Evolutionary conservation across 2,329 filamentous ascomycete species (phyloP).

Genomic region (Paracamarosporium sp.): DNA sequence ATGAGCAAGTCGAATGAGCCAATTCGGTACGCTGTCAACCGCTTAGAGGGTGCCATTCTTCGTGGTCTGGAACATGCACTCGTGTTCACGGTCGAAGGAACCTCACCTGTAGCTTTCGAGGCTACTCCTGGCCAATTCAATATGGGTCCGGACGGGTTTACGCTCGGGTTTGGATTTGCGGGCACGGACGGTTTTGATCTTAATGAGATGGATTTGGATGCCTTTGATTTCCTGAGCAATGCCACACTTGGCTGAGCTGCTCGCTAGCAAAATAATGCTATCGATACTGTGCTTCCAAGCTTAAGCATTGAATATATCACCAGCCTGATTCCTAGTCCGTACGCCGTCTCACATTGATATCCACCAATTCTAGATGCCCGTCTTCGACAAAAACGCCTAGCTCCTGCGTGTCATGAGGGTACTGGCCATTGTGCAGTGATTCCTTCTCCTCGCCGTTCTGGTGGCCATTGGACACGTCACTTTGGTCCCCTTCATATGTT

Average conservation of each 20-base stretch:
- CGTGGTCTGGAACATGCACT: slow-evolving; percentile 48
- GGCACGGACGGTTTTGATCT: not conserved
- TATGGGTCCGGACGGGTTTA: not conserved
- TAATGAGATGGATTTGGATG: not conserved
- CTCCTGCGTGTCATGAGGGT: slow-evolving; percentile 5
- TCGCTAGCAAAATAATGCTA: not conserved
- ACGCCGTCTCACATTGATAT: not conserved
- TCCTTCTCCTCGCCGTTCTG: no score
- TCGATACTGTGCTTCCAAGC: not conserved
- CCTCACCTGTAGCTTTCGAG: not conserved
- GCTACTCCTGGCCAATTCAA: slow-evolving; percentile 1
- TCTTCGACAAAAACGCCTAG: slow-evolving; percentile 19
- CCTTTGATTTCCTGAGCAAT: slow-evolving; percentile 5
- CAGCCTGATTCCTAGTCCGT: not conserved
- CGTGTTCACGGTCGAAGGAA: slow-evolving; percentile 40
- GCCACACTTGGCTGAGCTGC: not conserved
- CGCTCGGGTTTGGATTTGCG: not conserved
- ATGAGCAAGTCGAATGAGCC: slow-evolving; percentile 48
- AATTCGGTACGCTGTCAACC: slow-evolving; percentile 48
- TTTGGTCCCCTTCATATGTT: no score
- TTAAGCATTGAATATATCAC: not conserved
- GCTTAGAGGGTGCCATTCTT: slow-evolving; percentile 47
- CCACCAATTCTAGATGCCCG: slow-evolving; percentile 4
- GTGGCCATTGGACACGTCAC: no score
- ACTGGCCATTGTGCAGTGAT: no score